These are phyloP conservation scores for Sclerotinia minor DNA, from an alignment of 2,329 filamentous ascomycete genomes.

Conservation along the genomic window DNA sequence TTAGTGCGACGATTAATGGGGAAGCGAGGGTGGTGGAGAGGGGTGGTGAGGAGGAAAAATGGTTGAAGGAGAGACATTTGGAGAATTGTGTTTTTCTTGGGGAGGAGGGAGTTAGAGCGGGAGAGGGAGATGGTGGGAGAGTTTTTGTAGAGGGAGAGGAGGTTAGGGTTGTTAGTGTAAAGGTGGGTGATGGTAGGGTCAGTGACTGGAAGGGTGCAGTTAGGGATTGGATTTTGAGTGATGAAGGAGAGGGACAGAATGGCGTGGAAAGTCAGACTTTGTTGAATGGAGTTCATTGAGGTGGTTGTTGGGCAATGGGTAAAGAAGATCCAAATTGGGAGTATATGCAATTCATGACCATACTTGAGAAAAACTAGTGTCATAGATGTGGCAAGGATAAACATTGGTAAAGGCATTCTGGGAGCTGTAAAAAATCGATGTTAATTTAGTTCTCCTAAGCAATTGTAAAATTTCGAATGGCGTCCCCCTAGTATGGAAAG, in stretches of 20 bases:
- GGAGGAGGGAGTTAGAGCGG: constrained; percentile 48
- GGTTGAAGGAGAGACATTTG: constrained; percentile 79
- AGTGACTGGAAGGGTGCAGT: constrained; percentile 96
- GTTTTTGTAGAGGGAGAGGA: constrained; percentile 79
- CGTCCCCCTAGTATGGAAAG: not conserved
- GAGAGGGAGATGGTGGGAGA: constrained; percentile 54
- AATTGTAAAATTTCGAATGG: not conserved
- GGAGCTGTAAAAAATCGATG: not conserved
- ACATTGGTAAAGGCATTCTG: not conserved
- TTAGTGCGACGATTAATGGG: constrained; percentile 94
- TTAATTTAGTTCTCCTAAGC: not conserved
- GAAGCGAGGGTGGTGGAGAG: constrained; percentile 69
- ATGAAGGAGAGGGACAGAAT: constrained; percentile 18
- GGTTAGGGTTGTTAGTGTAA: constrained; percentile 83
- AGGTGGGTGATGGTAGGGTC: constrained; percentile 80
- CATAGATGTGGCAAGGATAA: not conserved
- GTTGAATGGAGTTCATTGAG: constrained; percentile 36
- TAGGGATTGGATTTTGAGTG: constrained; percentile 63
- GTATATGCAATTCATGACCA: not conserved
- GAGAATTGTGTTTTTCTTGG: constrained; percentile 87
- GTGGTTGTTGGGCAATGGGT: not conserved
- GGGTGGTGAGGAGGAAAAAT: constrained; percentile 79
- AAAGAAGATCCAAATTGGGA: not conserved
- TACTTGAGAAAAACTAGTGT: not conserved
- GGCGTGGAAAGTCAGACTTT: constrained; percentile 27